These are phyloP conservation scores for Colletotrichum sp. DNA, from an alignment of 2,329 filamentous ascomycete genomes.

Conservation along the genomic window DNA sequence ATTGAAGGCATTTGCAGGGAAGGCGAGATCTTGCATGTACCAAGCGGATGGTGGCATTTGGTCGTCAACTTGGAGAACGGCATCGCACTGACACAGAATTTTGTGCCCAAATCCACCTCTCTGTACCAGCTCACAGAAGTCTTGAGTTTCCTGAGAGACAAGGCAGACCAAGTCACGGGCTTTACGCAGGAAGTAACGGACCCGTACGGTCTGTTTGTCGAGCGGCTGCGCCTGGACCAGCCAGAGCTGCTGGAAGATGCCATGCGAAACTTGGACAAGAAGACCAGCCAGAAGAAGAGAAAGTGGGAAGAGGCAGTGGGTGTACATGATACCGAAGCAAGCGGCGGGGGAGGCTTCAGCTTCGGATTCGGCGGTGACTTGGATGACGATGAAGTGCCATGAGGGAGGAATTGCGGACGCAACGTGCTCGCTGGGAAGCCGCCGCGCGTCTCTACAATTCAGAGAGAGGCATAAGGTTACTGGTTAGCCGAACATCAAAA, in stretches of 20 bases:
- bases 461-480: background rate
- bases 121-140: slow-evolving; percentile 72
- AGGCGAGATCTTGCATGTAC: slow-evolving; percentile 91
- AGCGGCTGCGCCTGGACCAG: slow-evolving; percentile 66
- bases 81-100: slow-evolving; percentile 94
- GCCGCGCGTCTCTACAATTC: background rate
- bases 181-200: slow-evolving; percentile 76
- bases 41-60: slow-evolving; percentile 95
- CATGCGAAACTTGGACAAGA: slow-evolving; percentile 68
- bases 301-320: slow-evolving; percentile 86
- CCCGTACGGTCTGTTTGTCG: slow-evolving; percentile 77
- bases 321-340: slow-evolving; percentile 36
- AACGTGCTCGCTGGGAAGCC: background rate
- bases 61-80: slow-evolving; percentile 87
- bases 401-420: background rate
- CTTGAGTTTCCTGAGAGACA: slow-evolving; percentile 80
- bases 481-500: background rate
- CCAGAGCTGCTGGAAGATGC: slow-evolving; percentile 73
- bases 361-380: slow-evolving; percentile 59
- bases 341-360: slow-evolving; percentile 49
- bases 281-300: slow-evolving; percentile 70
- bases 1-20: slow-evolving; percentile 82
- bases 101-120: slow-evolving; percentile 72
- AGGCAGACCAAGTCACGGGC: slow-evolving; percentile 84
- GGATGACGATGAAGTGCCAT: slow-evolving; percentile 42